phyloP scores from a whole-genome alignment of 2,329 filamentous ascomycete species.

The Sporothrix dimorphospora region DNA sequence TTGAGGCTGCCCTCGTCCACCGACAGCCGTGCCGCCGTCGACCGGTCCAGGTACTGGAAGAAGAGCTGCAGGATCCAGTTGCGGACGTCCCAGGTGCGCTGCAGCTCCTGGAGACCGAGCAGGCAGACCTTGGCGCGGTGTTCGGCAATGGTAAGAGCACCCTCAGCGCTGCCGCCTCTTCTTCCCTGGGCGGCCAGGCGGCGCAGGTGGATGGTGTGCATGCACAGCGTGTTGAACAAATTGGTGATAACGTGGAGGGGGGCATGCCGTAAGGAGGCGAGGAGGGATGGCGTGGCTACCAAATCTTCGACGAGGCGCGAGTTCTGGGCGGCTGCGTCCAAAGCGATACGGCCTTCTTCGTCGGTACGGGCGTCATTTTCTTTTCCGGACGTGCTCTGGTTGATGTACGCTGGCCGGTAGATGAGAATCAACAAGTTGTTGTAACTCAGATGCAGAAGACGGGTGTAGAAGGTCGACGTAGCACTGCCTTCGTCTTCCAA shows the following conservation, averaged over 20 bases:
- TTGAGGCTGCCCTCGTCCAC: neutral
- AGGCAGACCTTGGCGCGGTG: slow-evolving; percentile 4
- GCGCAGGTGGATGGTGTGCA: neutral
- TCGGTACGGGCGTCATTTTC: neutral
- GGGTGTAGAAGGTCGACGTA: neutral
- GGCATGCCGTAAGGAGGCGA: neutral
- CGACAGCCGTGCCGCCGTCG: neutral
- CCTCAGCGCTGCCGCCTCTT: neutral
- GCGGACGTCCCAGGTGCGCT: slow-evolving; percentile 10
- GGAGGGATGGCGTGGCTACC: neutral
- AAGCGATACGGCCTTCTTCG: neutral
- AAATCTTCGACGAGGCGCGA: neutral
- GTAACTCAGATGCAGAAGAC: neutral
- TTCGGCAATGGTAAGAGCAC: neutral
- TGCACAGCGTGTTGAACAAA: slow-evolving; percentile 1
- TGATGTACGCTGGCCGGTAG: neutral
- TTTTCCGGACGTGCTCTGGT: neutral
- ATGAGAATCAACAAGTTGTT: neutral
- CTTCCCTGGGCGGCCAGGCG: neutral
- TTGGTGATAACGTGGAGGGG: neutral
- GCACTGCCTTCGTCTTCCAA: neutral
- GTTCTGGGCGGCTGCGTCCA: neutral
- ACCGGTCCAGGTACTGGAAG: slow-evolving; percentile 13
- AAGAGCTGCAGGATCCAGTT: slow-evolving; percentile 4
- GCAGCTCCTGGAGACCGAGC: neutral